Evolutionary conservation across 2,329 filamentous ascomycete species (phyloP).

Genomic region (Cryphonectria japonica): DNA sequence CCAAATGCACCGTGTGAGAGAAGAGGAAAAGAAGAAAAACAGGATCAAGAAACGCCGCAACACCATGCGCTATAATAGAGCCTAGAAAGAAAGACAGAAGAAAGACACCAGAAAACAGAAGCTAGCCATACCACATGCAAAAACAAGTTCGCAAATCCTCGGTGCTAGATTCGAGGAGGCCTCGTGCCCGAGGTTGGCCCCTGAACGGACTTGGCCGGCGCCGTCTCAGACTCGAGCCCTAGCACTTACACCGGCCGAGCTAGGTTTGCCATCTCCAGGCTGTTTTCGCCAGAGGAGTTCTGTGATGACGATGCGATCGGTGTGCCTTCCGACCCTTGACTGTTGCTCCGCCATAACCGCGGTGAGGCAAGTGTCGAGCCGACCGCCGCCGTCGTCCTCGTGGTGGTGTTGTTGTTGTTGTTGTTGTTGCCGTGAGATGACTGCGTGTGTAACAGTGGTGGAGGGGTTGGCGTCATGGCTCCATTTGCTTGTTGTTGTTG

Average conservation of each 20-base stretch:
- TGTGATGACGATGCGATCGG: constrained; percentile 17
- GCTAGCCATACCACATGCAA: constrained; percentile 4
- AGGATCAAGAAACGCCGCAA: constrained; percentile 6
- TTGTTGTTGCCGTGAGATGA: constrained; percentile 11
- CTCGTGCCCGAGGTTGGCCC: constrained; percentile 15
- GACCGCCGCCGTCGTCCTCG: constrained; percentile 13
- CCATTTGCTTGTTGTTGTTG: background rate
- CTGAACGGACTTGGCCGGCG: background rate
- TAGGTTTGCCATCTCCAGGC: background rate
- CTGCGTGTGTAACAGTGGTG: constrained; percentile 14
- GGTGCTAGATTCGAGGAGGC: background rate
- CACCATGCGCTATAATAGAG: constrained; percentile 9
- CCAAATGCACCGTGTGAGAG: constrained; percentile 15
- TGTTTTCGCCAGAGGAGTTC: background rate
- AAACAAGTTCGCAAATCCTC: background rate
- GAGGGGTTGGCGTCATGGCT: constrained; percentile 17
- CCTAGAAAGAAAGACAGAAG: background rate
- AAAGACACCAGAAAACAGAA: background rate
- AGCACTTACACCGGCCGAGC: background rate
- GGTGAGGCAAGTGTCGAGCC: constrained; percentile 18
- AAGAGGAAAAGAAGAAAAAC: background rate
- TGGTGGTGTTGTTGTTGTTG: background rate
- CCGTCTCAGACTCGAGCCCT: constrained; percentile 1
- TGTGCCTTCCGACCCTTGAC: constrained; percentile 5
- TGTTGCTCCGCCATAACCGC: constrained; percentile 26